Evolutionary conservation across 441 rosid genomes (phyloP).

Genomic region (Euphorbia corollata): DNA sequence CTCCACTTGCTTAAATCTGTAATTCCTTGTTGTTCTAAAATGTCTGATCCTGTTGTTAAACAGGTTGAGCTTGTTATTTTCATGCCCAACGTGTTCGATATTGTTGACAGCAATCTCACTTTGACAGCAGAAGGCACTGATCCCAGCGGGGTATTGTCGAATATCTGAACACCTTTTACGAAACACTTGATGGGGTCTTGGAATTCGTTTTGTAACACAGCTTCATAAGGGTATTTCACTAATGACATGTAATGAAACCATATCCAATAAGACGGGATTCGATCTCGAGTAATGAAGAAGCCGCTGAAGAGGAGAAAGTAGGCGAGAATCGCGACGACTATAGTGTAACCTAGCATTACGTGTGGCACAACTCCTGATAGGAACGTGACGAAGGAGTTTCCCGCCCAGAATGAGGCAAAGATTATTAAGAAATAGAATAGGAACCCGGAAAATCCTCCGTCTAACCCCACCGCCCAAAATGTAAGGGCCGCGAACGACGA

Average conservation of each 20-base stretch:
- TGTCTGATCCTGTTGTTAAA: slow-evolving; percentile 57
- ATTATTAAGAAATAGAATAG: slow-evolving; percentile 51
- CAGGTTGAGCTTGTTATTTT: slow-evolving; percentile 60
- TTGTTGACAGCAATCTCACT: slow-evolving; percentile 29
- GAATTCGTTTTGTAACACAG: slow-evolving; percentile 62
- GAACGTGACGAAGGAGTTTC: slow-evolving; percentile 76
- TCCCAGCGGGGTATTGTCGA: slow-evolving; percentile 64
- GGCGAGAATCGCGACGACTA: slow-evolving; percentile 66
- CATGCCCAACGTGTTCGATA: slow-evolving; percentile 45
- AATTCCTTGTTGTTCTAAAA: slow-evolving; percentile 51
- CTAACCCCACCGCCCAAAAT: slow-evolving; percentile 70
- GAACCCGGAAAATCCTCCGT: slow-evolving; percentile 57
- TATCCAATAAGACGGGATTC: slow-evolving; percentile 69
- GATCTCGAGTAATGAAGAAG: slow-evolving; percentile 62
- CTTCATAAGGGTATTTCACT: slow-evolving; percentile 70
- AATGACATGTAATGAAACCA: slow-evolving; percentile 86
- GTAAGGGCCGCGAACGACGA: slow-evolving; percentile 49
- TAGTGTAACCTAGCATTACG: slow-evolving; percentile 73
- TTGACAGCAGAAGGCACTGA: slow-evolving; percentile 36
- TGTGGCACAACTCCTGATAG: slow-evolving; percentile 69
- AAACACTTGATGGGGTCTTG: slow-evolving; percentile 52
- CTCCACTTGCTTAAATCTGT: slow-evolving; percentile 62
- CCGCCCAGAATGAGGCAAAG: slow-evolving; percentile 69
- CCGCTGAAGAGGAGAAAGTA: slow-evolving; percentile 80
- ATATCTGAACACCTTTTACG: slow-evolving; percentile 57